phyloP scores from a whole-genome alignment of 495 filamentous ascomycete genomes.

The Hypoxylon cercidicola region DNA sequence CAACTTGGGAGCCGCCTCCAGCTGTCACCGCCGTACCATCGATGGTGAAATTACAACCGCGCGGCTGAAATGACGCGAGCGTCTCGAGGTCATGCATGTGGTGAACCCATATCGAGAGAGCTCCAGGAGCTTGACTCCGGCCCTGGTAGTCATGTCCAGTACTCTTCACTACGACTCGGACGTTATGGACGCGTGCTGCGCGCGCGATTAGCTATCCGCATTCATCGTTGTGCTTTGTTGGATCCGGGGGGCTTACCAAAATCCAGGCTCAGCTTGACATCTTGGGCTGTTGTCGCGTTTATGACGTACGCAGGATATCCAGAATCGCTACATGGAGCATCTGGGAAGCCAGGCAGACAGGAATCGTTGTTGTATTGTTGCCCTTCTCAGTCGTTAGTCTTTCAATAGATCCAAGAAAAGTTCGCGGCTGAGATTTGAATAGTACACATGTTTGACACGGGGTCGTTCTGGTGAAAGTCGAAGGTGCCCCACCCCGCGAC shows the following conservation, averaged over 20 bases:
- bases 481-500: conserved; percentile 47
- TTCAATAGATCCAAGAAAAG: too few species aligned
- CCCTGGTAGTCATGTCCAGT: conserved; percentile 71
- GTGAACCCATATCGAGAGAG: conserved; percentile 63
- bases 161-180: conserved; percentile 71
- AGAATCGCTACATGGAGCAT: conserved; percentile 49
- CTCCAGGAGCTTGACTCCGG: conserved; percentile 60
- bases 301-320: conserved; percentile 62
- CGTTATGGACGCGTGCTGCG: conserved; percentile 59
- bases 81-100: conserved; percentile 53
- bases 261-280: conserved; percentile 55
- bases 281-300: conserved; percentile 54
- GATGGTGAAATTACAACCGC: conserved; percentile 50
- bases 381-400: too few species aligned
- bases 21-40: conserved; percentile 50
- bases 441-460: conserved; percentile 53
- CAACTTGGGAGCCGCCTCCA: conserved; percentile 52
- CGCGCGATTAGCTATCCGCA: conserved; percentile 8
- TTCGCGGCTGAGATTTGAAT: too few species aligned
- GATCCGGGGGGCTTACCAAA: conserved; percentile 46
- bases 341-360: conserved; percentile 53
- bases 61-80: conserved; percentile 52
- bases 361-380: conserved; percentile 58
- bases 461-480: conserved; percentile 51
- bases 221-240: neutral